These are phyloP conservation scores for Kalmanozyma brasiliensis DNA, from an alignment of 1,284 basidiomycete genomes.

Conservation along the genomic window DNA sequence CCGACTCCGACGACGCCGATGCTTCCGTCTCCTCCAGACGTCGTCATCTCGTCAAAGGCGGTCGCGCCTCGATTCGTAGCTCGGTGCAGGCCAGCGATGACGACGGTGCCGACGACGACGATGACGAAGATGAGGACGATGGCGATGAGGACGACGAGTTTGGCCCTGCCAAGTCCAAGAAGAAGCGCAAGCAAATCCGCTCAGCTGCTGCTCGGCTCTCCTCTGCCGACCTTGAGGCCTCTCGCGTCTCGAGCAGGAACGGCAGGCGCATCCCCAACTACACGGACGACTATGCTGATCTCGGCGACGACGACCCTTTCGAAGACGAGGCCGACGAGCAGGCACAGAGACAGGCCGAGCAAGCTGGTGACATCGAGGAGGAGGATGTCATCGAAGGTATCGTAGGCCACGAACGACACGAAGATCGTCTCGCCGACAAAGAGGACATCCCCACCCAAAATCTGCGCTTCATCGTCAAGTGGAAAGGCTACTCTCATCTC, in stretches of 20 bases:
- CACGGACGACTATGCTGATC: slow-evolving; percentile 65
- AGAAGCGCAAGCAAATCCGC: slow-evolving; percentile 27
- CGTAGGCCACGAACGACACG: slow-evolving; percentile 69
- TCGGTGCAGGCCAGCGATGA: slow-evolving; percentile 62
- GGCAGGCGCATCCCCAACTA: slow-evolving; percentile 64
- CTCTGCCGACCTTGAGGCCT: slow-evolving; percentile 49
- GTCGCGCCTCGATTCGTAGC: slow-evolving; percentile 30
- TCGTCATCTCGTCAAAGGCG: slow-evolving; percentile 38
- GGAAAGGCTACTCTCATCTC: slow-evolving; percentile 70
- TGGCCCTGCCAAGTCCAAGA: slow-evolving; percentile 23
- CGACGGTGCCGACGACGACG: slow-evolving; percentile 69
- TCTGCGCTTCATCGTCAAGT: slow-evolving; percentile 70
- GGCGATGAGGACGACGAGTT: slow-evolving; percentile 72
- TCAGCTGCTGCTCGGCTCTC: slow-evolving; percentile 29
- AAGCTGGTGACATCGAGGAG: slow-evolving; percentile 41
- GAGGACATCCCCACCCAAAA: slow-evolving; percentile 69
- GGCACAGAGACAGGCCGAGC: slow-evolving; percentile 29
- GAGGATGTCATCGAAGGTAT: slow-evolving; percentile 70
- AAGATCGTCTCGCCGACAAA: slow-evolving; percentile 60
- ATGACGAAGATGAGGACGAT: slow-evolving; percentile 79
- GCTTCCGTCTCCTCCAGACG: slow-evolving; percentile 37
- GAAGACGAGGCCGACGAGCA: slow-evolving; percentile 59
- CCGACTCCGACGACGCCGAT: slow-evolving; percentile 29
- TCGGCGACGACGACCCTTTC: slow-evolving; percentile 65
- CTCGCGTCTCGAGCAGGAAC: slow-evolving; percentile 59